Evolutionary conservation across 2,329 filamentous ascomycete species (phyloP).

Genomic region (Alternaria triticimaculans): DNA sequence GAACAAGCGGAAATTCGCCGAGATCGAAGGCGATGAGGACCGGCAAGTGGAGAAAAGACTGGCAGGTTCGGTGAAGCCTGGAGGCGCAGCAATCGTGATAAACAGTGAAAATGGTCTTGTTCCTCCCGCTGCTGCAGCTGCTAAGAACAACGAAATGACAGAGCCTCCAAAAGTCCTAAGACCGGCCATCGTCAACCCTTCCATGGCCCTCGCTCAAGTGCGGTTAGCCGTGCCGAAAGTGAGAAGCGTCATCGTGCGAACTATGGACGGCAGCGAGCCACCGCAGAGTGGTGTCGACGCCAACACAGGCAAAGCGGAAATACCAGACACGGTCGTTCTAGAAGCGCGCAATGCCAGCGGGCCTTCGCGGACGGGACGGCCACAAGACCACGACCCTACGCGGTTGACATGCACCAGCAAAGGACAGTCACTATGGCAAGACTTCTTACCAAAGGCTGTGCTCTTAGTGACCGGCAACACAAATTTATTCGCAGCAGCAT

Average conservation of each 20-base stretch:
- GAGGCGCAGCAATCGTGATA: conserved; percentile 74
- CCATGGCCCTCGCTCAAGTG: conserved; percentile 80
- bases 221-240: conserved; percentile 88
- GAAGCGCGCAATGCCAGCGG: conserved; percentile 84
- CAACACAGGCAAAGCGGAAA: conserved; percentile 51
- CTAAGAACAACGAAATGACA: conserved; percentile 44
- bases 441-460: conserved; percentile 85
- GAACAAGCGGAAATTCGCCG: conserved; percentile 85
- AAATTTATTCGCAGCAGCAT: conserved; percentile 90
- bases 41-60: conserved; percentile 65
- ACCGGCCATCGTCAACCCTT: conserved; percentile 84
- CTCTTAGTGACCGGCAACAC: conserved; percentile 91
- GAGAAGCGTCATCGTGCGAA: conserved; percentile 79
- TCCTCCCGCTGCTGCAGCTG: conserved; percentile 67
- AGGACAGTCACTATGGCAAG: conserved; percentile 86
- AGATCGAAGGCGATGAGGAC: conserved; percentile 78
- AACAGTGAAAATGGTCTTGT: conserved; percentile 81
- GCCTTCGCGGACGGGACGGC: conserved; percentile 64
- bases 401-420: conserved; percentile 82
- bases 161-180: conserved; percentile 80
- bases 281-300: conserved; percentile 54
- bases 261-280: conserved; percentile 70
- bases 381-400: conserved; percentile 77
- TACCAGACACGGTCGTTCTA: conserved; percentile 74
- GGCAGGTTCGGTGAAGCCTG: conserved; percentile 65